These are phyloP conservation scores for Aspergillus avenaceus DNA, from an alignment of 495 filamentous ascomycete genomes.

Conservation along the genomic window DNA sequence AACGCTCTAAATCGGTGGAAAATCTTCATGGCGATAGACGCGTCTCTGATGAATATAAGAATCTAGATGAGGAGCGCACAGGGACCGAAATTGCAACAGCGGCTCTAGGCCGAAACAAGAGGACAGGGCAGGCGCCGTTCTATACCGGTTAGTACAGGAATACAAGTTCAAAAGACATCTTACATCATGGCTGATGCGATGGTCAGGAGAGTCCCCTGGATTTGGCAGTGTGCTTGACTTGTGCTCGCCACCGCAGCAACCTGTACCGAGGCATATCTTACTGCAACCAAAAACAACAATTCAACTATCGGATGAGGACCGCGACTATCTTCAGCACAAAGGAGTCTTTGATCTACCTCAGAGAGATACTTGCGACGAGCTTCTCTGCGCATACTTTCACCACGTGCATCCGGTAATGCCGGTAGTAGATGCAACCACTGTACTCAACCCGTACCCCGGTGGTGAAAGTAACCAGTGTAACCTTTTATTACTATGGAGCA, in stretches of 20 bases:
- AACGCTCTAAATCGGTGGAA: not conserved
- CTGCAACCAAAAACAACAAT: constrained; percentile 15
- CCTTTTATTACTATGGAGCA: constrained; percentile 35
- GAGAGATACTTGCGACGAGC: constrained; percentile 16
- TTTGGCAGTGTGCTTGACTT: constrained; percentile 20
- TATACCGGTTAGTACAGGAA: constrained; percentile 22
- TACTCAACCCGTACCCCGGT: constrained; percentile 21
- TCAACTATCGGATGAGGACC: constrained; percentile 20
- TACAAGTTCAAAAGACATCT: too few relatives aligned
- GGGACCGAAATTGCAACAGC: constrained; percentile 28
- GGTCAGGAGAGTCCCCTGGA: constrained; percentile 20
- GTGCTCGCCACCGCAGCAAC: constrained; percentile 13
- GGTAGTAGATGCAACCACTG: constrained; percentile 28
- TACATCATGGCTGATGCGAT: not conserved
- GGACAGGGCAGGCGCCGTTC: constrained; percentile 21
- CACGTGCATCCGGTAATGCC: constrained; percentile 39
- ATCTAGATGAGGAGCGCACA: constrained; percentile 22
- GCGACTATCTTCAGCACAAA: constrained; percentile 23
- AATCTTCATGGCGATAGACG: not conserved
- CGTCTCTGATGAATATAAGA: not conserved
- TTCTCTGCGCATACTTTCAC: constrained; percentile 31
- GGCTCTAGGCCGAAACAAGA: constrained; percentile 16
- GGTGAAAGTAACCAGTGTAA: constrained; percentile 27
- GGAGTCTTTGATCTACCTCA: constrained; percentile 26
- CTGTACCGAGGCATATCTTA: constrained; percentile 23